Evolutionary conservation across 2,329 filamentous ascomycete species (phyloP), one percentile per base, ranked within the genome.

Genomic region (Verticillium klebahnii): DNA sequence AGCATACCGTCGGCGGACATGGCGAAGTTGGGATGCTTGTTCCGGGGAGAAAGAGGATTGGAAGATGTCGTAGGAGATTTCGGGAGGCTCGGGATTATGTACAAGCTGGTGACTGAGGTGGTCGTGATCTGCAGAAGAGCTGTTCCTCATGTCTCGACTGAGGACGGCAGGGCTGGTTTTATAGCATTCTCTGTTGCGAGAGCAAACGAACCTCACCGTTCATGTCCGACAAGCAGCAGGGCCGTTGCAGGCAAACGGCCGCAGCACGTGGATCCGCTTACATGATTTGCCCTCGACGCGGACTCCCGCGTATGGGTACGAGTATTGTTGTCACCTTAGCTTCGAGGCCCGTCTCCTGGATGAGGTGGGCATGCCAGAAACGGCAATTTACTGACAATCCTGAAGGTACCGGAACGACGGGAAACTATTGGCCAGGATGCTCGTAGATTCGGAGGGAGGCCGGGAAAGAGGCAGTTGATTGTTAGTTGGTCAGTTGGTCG

Each of bases 1-100:
- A 66, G 66, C 77, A 81, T 80, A 62, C 63, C 63, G 55, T 59
- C 61, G 25, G 45, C n/a, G 19, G 45, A 50, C 45, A 50, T 50
- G 29, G 29, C 29, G 29, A 29, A 29, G 29, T 40, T 19, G 7
- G 39, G 15, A 14, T 36, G n/a, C 11, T 50, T n/a, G 45, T 23
- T 45, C 6, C 23, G n/a, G 19, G 15, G 45, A 9, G 8, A 12
- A 7, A 5, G 19, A 12, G 5, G 45, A 25, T 2, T 8, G 8
- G 23, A n/a, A n/a, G 45, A 11, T 5, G 45, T 12, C 23, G 45
- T 50, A 6, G 29, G 5, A 5, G 29, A 29, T 50, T 1, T 50
- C 37, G 15, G 7, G 17, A 15, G 15, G 6, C 7, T 11, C 15
- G 37, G 29, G 5, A 3, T 7, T 40, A 15, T n/a, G 37, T 40